Conservation (phyloP, 495 filamentous ascomycete species). For the Podospora pseudocomata region DNA sequence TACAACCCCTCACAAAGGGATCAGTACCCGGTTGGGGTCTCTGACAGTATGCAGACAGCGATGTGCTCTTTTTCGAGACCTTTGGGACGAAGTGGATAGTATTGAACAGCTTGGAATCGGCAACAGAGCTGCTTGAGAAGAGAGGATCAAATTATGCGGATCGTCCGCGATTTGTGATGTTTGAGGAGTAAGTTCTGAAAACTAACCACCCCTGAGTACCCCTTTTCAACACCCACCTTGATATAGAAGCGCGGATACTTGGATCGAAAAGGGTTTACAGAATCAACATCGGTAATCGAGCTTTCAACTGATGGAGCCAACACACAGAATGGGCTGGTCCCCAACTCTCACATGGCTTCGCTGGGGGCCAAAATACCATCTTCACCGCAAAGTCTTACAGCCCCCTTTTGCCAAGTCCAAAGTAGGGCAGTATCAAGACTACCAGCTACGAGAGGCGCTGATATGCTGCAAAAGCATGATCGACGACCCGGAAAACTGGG, state of each 20-base stretch:
- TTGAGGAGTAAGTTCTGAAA: constrained; percentile 32
- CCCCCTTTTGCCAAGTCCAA: constrained; percentile 38
- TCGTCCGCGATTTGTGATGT: constrained; percentile 46
- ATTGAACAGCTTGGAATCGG: constrained; percentile 38
- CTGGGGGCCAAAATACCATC: constrained; percentile 43
- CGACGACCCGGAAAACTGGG: constrained; percentile 26
- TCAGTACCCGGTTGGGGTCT: neutral
- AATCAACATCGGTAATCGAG: neutral
- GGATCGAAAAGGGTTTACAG: too few species aligned
- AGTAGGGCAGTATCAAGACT: constrained; percentile 28
- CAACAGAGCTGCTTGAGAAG: constrained; percentile 43
- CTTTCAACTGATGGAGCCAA: too few species aligned
- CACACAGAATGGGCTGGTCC: constrained; percentile 42
- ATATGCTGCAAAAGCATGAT: constrained; percentile 27
- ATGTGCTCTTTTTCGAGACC: constrained; percentile 40
- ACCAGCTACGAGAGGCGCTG: constrained; percentile 38
- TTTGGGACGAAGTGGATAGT: constrained; percentile 43
- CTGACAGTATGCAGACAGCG: constrained; percentile 21
- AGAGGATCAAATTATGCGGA: constrained; percentile 45
- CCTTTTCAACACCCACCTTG: neutral
- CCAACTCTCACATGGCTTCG: constrained; percentile 47
- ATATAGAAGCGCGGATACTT: neutral
- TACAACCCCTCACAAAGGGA: neutral
- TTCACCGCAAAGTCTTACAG: constrained; percentile 45
- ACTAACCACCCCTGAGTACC: neutral